Evolutionary conservation across 495 filamentous ascomycete genomes (phyloP).

Genomic region (Neurospora sp.): DNA sequence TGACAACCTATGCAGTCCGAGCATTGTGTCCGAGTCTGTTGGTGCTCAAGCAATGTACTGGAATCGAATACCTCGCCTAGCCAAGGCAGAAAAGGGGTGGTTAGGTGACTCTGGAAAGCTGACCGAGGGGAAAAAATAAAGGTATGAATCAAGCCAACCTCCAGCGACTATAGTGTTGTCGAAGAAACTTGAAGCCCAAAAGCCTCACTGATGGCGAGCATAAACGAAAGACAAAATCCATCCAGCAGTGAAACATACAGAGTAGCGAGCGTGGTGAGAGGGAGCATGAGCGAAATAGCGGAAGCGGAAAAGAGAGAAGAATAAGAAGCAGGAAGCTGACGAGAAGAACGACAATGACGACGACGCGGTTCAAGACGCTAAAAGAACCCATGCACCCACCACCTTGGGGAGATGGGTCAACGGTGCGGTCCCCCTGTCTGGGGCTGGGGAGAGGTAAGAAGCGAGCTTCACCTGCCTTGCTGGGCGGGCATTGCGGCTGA

Average conservation of each 20-base stretch:
- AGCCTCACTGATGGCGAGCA: neutral
- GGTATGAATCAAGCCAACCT: too few species aligned
- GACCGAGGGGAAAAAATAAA: too few species aligned
- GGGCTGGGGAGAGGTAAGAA: neutral
- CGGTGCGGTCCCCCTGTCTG: neutral
- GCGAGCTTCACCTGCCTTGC: neutral
- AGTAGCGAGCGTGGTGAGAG: neutral
- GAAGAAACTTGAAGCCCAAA: neutral
- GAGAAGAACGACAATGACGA: neutral
- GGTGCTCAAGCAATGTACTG: neutral
- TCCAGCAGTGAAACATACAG: neutral
- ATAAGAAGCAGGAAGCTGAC: neutral
- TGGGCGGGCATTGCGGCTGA: neutral
- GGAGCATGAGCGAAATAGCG: neutral
- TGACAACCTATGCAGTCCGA: neutral
- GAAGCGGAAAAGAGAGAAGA: neutral
- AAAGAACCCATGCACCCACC: neutral
- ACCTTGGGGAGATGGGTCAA: neutral
- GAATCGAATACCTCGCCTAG: too few species aligned
- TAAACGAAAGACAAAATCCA: neutral
- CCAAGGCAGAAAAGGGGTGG: too few species aligned
- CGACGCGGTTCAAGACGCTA: neutral
- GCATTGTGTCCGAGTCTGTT: slow-evolving; percentile 10
- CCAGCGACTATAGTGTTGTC: neutral
- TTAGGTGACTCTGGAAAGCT: too few species aligned